A percentile compares a stretch with the other conserved stretches of the same genome.
These are phyloP conservation scores for Fusarium cyanostomum DNA, from an alignment of 2,329 filamentous ascomycete species.

Conservation along the genomic window DNA sequence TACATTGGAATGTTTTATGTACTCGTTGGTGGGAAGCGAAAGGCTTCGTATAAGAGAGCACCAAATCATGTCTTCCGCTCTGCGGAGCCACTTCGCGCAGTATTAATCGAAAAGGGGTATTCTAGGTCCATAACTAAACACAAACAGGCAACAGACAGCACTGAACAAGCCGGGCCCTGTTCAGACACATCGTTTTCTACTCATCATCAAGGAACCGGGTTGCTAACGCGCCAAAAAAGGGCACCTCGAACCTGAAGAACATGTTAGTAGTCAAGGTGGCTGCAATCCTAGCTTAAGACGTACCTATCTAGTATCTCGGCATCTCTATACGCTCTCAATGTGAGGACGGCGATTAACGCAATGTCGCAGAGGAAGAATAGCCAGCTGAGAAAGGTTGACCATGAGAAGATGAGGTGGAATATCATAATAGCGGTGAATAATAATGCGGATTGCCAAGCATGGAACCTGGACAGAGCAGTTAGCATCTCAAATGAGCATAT, in stretches of 20 bases:
- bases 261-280: not conserved
- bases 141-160: not conserved
- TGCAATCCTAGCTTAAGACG: conserved; percentile 23
- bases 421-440: conserved; percentile 80
- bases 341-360: conserved; percentile 77
- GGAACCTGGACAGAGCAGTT: conserved; percentile 70
- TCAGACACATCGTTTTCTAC: conserved; percentile 32
- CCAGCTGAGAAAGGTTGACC: conserved; percentile 87
- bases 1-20: not conserved
- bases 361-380: conserved; percentile 81
- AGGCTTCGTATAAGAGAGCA: not conserved
- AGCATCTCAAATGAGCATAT: not conserved
- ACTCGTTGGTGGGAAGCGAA: not conserved
- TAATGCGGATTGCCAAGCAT: conserved; percentile 93
- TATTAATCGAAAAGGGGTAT: conserved; percentile 24
- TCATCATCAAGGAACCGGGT: conserved; percentile 93
- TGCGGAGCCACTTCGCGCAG: not conserved
- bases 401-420: conserved; percentile 85
- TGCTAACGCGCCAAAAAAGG: conserved; percentile 84
- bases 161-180: not conserved
- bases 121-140: conserved; percentile 10
- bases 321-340: conserved; percentile 83
- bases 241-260: conserved; percentile 78
- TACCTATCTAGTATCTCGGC: conserved; percentile 73
- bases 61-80: not conserved